Evolutionary conservation across 208 protist genomes (phyloP), one percentile per base, ranked within the genome.

Genomic region (Leishmania mexicana): DNA sequence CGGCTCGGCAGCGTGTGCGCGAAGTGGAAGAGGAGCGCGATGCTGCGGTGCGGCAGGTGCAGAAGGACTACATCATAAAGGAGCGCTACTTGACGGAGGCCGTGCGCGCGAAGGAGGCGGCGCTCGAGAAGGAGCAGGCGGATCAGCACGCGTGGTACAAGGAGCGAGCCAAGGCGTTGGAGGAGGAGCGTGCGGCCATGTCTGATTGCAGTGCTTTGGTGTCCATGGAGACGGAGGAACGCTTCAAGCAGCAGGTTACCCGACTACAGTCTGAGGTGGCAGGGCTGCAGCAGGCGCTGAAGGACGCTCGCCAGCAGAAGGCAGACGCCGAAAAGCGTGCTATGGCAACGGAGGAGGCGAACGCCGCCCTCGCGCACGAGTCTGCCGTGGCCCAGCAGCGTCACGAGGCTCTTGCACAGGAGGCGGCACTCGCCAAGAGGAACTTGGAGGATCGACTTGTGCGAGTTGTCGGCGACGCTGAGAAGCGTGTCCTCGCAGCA

Each of bases 61-160:
- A 90, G 65, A 84, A 81, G 65, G 86, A 92, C 54, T 90, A 87
- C 79, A 71, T 87, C 31, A 73, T 91, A 10, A 92, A 93, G 75
- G 90, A 97, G 81, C 85, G 85, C 8, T 85, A 89, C 54, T 84
- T 94, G 15, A 76, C 85, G 10, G 88, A 90, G 35, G 75, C 78
- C 24, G 11, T 93, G 45, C 78, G 80, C 31, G 80, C 75, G 42
- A 85, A 85, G 75, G 90, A 92, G 79, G 80, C 85, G 15, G 87
- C 82, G n/a, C 83, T 95, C 53, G 89, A 94, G 78, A 51, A 84
- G 79, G 90, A 95, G 87, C 85, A 87, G 70, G 78, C 92, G 76
- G 81, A 85, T 65, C 78, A 92, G 42, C 94, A 97, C 86, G 79
- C 87, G 40, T 87, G 89, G 78, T 94, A 96, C 84, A 84, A 94